Evolutionary conservation across 805 yeast genomes (phyloP), one percentile per base, ranked within the genome.

Genomic region (Zygosaccharomyces bailii): DNA sequence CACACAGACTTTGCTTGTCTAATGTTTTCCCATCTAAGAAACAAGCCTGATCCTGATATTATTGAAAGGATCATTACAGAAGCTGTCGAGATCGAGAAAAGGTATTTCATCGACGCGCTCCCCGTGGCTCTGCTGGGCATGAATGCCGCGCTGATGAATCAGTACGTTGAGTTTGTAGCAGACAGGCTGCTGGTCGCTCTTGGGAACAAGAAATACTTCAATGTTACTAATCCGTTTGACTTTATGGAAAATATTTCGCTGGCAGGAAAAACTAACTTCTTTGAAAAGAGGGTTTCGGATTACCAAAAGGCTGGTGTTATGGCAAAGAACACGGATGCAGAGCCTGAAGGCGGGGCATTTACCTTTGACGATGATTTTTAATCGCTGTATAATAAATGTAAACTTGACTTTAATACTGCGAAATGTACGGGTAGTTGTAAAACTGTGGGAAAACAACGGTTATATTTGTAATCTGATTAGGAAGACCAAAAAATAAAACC

Each of bases 271-370:
- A 91, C 99, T 60, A 91, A 93, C 77, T 91, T 91, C 81, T 91
- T 91, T 66, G 99, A 91, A 78, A 91, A 91, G 81, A 86, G 99
- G 74, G 99, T 91, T 46, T 86, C 96, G 47, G 99, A 91, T 72
- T 91, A 91, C 74, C 99, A 91, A 74, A 93, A 91, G 75, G 98
- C 99, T 47, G 98, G 99, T 75, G 99, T 91, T 62, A 91, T 91
- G 93, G 91, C 96, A 55, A 75, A 76, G 55, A 68, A 80, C 43
- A 69, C 70, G 55, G 78, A 80, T 57, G 65, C 73, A 50, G 71
- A 70, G 50, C 55, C 66, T 38, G 72, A 69, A 52, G 75, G 74
- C 45, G 73, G 73, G 65, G 78, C 79, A 36, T 90, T 91, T 72
- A 72, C 84, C 39, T 84, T 93, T 59, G 96, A 90, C 69, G 99